Percentiles rank a stretch among this genome's conserved stretches.
phyloP scores from a whole-genome alignment of 2,329 filamentous ascomycete genomes.

The Fusarium luffae region DNA sequence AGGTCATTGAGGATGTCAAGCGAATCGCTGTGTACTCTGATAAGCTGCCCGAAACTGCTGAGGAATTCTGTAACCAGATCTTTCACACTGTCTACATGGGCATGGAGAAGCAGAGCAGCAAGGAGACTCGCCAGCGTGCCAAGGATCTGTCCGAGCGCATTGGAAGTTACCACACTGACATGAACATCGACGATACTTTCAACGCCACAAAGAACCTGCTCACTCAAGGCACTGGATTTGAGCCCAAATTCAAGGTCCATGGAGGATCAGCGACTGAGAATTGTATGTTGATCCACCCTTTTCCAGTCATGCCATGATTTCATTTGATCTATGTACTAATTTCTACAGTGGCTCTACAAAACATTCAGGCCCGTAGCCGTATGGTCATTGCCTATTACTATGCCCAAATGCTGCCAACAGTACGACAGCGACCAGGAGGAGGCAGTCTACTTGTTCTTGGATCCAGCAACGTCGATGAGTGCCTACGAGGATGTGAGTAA shows the following conservation, averaged over 20 bases:
- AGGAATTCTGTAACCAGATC: constrained; percentile 64
- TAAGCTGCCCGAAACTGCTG: constrained; percentile 61
- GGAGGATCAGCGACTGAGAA: constrained; percentile 66
- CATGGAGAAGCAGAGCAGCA: constrained; percentile 72
- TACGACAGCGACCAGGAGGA: constrained; percentile 39
- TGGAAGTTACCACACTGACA: constrained; percentile 76
- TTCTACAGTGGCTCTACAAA: constrained; percentile 19
- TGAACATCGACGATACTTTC: constrained; percentile 78
- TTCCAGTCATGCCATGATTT: not conserved
- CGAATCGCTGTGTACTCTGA: constrained; percentile 38
- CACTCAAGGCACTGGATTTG: constrained; percentile 66
- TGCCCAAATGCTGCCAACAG: constrained; percentile 50
- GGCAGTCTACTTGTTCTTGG: constrained; percentile 46
- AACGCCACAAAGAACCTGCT: constrained; percentile 65
- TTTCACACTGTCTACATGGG: constrained; percentile 65
- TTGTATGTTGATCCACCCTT: constrained; percentile 19
- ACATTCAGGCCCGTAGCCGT: constrained; percentile 28
- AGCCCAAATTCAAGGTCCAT: constrained; percentile 60
- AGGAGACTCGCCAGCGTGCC: constrained; percentile 74
- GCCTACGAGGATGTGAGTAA: constrained; percentile 22
- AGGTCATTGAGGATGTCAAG: constrained; percentile 53
- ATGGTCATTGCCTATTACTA: constrained; percentile 46
- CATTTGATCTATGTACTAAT: constrained; percentile 48
- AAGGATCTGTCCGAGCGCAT: constrained; percentile 70
- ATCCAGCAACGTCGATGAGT: constrained; percentile 46